phyloP scores from a whole-genome alignment of 345 rosid species.

The Eucalyptus marginata region DNA sequence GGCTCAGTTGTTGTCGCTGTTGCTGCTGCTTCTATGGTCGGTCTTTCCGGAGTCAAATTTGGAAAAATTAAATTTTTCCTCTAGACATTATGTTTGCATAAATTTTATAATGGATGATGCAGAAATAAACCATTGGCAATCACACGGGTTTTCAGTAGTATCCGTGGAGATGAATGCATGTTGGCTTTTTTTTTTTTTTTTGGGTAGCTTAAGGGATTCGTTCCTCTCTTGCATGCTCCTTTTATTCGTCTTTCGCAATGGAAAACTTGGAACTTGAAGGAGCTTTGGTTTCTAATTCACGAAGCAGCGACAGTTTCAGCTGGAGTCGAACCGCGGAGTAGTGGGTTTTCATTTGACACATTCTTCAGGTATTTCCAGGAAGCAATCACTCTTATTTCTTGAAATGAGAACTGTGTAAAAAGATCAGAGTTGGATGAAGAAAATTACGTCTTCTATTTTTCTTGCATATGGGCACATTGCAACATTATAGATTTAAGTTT shows the following conservation, averaged over 20 bases:
- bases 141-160: neutral
- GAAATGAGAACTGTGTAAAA: neutral
- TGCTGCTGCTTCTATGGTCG: fast-evolving
- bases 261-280: too few species aligned
- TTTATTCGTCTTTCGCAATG: neutral
- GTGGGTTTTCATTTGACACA: neutral
- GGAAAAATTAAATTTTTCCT: too few species aligned
- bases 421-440: neutral
- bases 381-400: neutral
- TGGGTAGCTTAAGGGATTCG: neutral
- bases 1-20: neutral
- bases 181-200: too few species aligned
- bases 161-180: too few species aligned
- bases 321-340: too few species aligned
- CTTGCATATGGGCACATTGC: neutral
- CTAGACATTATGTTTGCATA: too few species aligned
- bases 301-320: too few species aligned
- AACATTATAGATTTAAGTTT: neutral
- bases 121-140: neutral
- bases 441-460: neutral
- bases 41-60: neutral
- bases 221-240: neutral
- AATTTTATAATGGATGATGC: neutral
- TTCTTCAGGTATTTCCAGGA: neutral
- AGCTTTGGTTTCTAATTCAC: fast-evolving